Evolutionary conservation across 1,284 basidiomycete genomes (phyloP), one percentile per base, ranked within the genome.

Genomic region (Trichosporon ovoides): DNA sequence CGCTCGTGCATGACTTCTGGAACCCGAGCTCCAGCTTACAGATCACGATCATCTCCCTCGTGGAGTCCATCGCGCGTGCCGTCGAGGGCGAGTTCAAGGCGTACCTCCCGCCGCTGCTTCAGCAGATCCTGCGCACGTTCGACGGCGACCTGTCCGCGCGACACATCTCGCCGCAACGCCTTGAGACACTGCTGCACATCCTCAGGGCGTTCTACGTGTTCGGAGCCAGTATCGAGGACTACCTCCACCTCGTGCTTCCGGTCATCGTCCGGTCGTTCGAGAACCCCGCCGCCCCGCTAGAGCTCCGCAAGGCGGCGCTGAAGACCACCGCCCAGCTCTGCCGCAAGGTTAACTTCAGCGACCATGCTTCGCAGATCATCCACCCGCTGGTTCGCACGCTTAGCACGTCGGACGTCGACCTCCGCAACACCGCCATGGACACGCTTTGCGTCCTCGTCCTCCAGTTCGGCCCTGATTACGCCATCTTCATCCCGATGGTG

Each of bases 21-120:
- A 88, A 79, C 64, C 68, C 91, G 48, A 90, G 89, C 64, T 81
- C 83, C 3, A 83, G 86, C 6, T 82, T 98, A 24, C 94, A 98
- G 69, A 83, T 96, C 48, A 92, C 94, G 4, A 88, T 98, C 54
- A 92, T 98, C 56, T 87, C 90, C 28, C 83, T 99, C 28, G 88
- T 98, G 31, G 96, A 98, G 73, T 86, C 93, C 1, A 83, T 98
- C 18, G 94, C 93, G 2, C 88, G 89, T 69, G 93, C 95, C 0
- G 83, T 99, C 19, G 94, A 98, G 72, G 91, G 94, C n/a, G 96
- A 98, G 75, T 98, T 98, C 82, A 95, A 95, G 73, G 93, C 93
- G 2, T 97, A 95, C 79, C 80, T 99, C n/a, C 92, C 95, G 0
- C 87, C 86, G 20, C 86, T 98, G 43, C 81, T 99, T 2, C 95